Conservation (phyloP, 441 rosid species). For the Geranium incanum region DNA sequence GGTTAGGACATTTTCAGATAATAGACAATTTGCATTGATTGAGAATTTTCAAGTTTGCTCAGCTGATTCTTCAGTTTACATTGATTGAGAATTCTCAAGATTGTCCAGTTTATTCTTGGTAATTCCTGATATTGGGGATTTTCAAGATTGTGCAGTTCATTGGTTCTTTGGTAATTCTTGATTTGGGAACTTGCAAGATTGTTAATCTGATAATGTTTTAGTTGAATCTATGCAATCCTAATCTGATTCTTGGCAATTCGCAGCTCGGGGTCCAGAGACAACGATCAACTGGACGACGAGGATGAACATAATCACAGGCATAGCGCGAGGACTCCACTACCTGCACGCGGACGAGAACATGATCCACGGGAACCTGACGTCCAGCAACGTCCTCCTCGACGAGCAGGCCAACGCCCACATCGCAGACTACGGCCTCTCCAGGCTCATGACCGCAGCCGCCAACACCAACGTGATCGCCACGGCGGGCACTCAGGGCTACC, state of each 20-base stretch:
- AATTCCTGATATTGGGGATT: too few species aligned
- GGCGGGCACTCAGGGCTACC: conserved; percentile 54
- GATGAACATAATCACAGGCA: conserved; percentile 54
- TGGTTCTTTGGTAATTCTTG: too few species aligned
- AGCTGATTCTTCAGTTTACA: too few species aligned
- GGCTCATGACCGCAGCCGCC: conserved; percentile 59
- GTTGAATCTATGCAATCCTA: background rate
- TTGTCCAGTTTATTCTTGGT: too few species aligned
- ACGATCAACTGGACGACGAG: conserved; percentile 50
- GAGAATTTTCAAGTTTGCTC: too few species aligned
- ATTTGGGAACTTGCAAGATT: too few species aligned
- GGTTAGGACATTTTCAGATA: too few species aligned
- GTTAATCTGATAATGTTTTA: too few species aligned
- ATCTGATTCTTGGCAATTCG: background rate
- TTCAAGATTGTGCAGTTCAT: too few species aligned
- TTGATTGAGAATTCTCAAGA: too few species aligned
- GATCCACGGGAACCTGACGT: conserved; percentile 60
- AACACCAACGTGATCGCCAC: conserved; percentile 53
- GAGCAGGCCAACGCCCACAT: conserved; percentile 48
- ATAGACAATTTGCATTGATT: too few species aligned
- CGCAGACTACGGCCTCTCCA: conserved; percentile 55
- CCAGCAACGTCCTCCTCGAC: conserved; percentile 58
- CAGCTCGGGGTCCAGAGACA: conserved; percentile 69
- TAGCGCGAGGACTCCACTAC: conserved; percentile 45
- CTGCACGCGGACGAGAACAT: conserved; percentile 49